Percentiles rank a stretch among this genome's conserved stretches.
These are phyloP conservation scores for Solanum clarkiae DNA, from an alignment of 257 asterid species.

Conservation along the genomic window DNA sequence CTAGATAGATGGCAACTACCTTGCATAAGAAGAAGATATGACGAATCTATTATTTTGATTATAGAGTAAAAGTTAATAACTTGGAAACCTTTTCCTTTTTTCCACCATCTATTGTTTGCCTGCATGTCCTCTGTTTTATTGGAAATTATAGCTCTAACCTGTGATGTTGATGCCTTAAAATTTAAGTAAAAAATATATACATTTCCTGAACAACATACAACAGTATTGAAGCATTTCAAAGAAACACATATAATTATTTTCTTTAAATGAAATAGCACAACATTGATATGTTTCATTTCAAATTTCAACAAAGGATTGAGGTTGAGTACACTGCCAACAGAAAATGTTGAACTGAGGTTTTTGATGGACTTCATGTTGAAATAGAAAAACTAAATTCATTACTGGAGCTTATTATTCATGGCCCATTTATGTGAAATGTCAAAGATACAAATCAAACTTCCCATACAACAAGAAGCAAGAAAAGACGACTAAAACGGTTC, in stretches of 20 bases:
- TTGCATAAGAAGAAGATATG: too few relatives aligned
- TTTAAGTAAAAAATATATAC: background rate
- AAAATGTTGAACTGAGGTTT: background rate
- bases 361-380: background rate
- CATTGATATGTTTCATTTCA: background rate
- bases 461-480: background rate
- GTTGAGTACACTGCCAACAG: background rate
- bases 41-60: too few relatives aligned
- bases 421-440: conserved; percentile 2
- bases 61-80: too few relatives aligned
- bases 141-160: background rate
- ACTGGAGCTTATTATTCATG: background rate
- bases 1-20: too few relatives aligned
- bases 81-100: too few relatives aligned
- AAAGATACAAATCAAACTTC: conserved; percentile 4
- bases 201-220: background rate
- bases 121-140: background rate
- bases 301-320: background rate
- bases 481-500: background rate
- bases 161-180: background rate
- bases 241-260: background rate
- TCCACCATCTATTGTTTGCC: background rate
- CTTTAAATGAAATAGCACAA: background rate
- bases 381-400: background rate
- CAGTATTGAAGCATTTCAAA: background rate